Base-by-base conservation (phyloP, 331 rosid species). In the Quercus tomentella region DNA sequence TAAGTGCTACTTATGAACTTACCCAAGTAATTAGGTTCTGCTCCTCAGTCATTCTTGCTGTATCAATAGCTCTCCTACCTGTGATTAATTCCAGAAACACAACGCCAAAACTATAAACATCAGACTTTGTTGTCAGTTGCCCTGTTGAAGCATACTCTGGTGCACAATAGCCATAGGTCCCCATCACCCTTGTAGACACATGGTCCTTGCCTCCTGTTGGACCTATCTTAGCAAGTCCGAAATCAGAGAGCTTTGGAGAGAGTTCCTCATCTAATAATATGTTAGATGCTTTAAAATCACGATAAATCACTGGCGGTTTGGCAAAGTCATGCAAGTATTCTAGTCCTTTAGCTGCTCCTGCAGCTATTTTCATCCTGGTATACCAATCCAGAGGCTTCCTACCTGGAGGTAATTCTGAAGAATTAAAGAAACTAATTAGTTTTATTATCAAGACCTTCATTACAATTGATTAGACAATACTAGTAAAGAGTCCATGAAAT, bases 141-240 rank as follows among this genome's bases (percentile, higher is more conserved):
- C 98, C 96, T 0, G 87, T 81, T 22, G 77, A 68, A 79, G 92
- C 97, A 78, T 93, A 93, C 75, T 93, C 97, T 0, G 98, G 98
- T 20, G 97, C 91, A 75, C 97, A 93, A 0, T 93, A 93, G 62
- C 98, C 98, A 55, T 76, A 91, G 4, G 98, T 93, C 15, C 97
- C 98, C 98, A 93, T 90, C 73, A 93, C 97, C 79, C 95, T 85
- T 1, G 96, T 90, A 10, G 90, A 65, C 31, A 89, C 84, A 61
- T 77, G 83, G 2, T 82, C 77, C 66, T 89, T 56, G 56, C 87
- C 90, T 77, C 86, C 92, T n/a, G 43, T 85, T 15, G 92, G 92
- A 65, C 88, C 90, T 73, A 93, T 65, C 88, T 91, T 93, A 8
- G 95, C 95, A 17, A 92, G 88, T 57, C 95, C 95, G 43, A 92